Percentiles rank a stretch among this genome's conserved stretches.
These are phyloP conservation scores for Lentinus tigrinus DNA, from an alignment of 768 basidiomycete species.

Conservation along the genomic window DNA sequence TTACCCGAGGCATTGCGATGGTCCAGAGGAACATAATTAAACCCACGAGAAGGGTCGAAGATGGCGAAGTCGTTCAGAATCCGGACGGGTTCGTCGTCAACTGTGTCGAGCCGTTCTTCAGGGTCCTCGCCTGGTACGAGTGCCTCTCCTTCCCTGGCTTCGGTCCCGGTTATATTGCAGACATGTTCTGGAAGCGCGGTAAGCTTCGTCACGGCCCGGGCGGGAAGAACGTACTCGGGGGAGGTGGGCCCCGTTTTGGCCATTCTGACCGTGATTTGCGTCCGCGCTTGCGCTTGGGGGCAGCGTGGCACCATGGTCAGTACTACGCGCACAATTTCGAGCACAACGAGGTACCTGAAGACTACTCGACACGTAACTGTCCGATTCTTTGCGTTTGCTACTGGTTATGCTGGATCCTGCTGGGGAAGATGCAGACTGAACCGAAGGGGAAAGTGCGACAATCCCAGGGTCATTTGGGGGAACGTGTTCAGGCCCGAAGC, in stretches of 20 bases:
- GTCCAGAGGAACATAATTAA: conserved; percentile 48
- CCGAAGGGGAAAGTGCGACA: no score
- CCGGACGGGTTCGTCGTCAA: conserved; percentile 51
- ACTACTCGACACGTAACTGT: no score
- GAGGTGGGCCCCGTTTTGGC: background rate
- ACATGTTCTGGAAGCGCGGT: background rate
- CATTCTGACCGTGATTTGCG: background rate
- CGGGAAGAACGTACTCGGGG: background rate
- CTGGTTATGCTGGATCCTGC: no score
- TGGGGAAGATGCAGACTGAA: no score
- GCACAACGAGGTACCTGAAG: no score
- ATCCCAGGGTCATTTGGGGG: no score
- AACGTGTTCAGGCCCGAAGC: no score
- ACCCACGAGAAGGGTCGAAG: conserved; percentile 51
- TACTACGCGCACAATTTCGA: no score
- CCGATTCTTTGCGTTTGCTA: no score
- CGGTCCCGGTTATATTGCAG: background rate
- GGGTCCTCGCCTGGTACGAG: conserved; percentile 29
- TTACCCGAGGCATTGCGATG: conserved; percentile 35
- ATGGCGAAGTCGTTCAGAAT: conserved; percentile 56
- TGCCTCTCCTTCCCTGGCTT: conserved; percentile 16
- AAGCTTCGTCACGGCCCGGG: background rate
- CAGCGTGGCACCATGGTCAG: no score
- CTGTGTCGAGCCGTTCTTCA: conserved; percentile 20
- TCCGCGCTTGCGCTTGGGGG: no score